phyloP scores from a whole-genome alignment of 371 early-diverging fungal species.

The Encephalitozoon cuniculi region DNA sequence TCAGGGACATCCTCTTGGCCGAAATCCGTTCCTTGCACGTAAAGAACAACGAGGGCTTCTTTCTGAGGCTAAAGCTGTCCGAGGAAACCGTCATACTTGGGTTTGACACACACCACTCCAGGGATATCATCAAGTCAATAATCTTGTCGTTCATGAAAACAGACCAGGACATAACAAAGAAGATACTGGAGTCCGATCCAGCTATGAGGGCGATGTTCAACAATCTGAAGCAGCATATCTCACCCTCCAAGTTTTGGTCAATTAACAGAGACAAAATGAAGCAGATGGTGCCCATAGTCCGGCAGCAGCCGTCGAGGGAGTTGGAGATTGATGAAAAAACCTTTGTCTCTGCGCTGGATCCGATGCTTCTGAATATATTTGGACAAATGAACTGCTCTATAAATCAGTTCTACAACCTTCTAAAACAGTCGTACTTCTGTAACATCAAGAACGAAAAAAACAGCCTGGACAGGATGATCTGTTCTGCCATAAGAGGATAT shows the following conservation, averaged over 20 bases:
- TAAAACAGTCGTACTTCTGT: slow-evolving; percentile 36
- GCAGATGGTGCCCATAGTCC: not conserved
- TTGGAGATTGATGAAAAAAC: not conserved
- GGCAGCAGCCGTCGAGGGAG: slow-evolving; percentile 5
- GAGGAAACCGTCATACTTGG: not conserved
- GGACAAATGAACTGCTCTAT: slow-evolving; percentile 27
- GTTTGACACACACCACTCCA: not conserved
- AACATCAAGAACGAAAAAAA: slow-evolving; percentile 27
- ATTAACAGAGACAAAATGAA: not conserved
- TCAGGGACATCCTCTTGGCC: not conserved
- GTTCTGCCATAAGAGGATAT: slow-evolving; percentile 4
- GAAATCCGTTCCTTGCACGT: slow-evolving; percentile 17
- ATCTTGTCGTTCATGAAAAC: slow-evolving; percentile 9
- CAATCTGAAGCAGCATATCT: not conserved
- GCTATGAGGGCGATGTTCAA: not conserved
- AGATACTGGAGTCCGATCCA: not conserved
- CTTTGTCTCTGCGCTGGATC: not conserved
- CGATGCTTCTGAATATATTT: slow-evolving; percentile 20
- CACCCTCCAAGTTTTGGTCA: not conserved
- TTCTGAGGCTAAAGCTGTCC: not conserved
- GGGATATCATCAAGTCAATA: slow-evolving; percentile 21
- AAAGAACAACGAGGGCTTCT: slow-evolving; percentile 6
- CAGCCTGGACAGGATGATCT: slow-evolving; percentile 22
- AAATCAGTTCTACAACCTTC: slow-evolving; percentile 31
- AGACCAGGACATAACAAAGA: not conserved